A percentile compares a stretch with the other conserved stretches of the same genome.
These are phyloP conservation scores for Nevesoporus exiguus DNA, from an alignment of 768 basidiomycete species.

Conservation along the genomic window DNA sequence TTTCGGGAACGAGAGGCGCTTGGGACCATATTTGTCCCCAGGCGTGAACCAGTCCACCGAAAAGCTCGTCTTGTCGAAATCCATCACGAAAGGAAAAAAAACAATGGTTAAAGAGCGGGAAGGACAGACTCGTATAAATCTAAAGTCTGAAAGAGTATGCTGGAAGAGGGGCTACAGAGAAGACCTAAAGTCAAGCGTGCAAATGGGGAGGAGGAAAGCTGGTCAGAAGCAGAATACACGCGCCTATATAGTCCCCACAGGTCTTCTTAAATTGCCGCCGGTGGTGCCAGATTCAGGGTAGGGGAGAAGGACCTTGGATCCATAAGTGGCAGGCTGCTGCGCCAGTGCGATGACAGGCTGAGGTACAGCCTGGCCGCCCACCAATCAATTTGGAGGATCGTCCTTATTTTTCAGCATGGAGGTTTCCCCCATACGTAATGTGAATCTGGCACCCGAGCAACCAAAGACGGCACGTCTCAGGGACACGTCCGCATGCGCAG, in stretches of 20 bases:
- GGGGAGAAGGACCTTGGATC: slow-evolving; percentile 12
- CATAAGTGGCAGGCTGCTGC: slow-evolving; percentile 8
- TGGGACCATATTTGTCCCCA: slow-evolving; percentile 23
- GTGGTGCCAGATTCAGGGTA: slow-evolving; percentile 16
- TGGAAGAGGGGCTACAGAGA: slow-evolving; percentile 1
- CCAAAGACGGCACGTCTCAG: background rate
- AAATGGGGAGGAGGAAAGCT: slow-evolving; percentile 3
- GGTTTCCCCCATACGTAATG: slow-evolving; percentile 9
- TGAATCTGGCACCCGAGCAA: background rate
- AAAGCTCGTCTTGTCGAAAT: slow-evolving; percentile 31
- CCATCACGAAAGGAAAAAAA: slow-evolving; percentile 21
- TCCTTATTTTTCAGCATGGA: slow-evolving; percentile 8
- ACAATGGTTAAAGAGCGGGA: slow-evolving; percentile 3
- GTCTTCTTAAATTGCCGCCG: slow-evolving; percentile 16
- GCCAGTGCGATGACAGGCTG: slow-evolving; percentile 4
- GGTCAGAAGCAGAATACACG: slow-evolving; percentile 3
- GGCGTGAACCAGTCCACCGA: slow-evolving; percentile 32
- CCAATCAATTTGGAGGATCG: slow-evolving; percentile 4
- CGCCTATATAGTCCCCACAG: background rate
- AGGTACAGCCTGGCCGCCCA: background rate
- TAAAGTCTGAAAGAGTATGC: slow-evolving; percentile 1
- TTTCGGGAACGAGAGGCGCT: slow-evolving; percentile 34
- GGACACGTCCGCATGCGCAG: background rate
- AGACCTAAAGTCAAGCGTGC: background rate
- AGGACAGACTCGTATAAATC: background rate